A percentile compares a stretch with the other conserved stretches of the same genome.
phyloP scores from a whole-genome alignment of 768 basidiomycete species.

The Suillus bovinus region DNA sequence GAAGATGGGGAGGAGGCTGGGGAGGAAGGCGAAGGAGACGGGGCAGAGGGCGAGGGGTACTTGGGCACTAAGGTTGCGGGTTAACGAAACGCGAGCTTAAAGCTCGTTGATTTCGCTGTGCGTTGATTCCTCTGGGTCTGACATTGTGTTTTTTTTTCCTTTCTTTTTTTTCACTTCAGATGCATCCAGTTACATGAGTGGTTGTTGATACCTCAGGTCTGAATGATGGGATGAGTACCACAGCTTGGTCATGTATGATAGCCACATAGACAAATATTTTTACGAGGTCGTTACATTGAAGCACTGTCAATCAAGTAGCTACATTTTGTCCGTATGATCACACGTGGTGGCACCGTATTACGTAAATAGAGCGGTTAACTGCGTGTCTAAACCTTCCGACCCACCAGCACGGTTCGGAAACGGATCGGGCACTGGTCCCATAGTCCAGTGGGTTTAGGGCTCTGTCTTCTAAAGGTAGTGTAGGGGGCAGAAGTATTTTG shows the following conservation, averaged over 20 bases:
- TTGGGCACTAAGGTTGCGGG: constrained; percentile 26
- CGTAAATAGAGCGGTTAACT: no score
- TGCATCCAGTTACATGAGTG: neutral
- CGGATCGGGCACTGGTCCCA: no score
- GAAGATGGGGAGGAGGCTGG: constrained; percentile 28
- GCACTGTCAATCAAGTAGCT: neutral
- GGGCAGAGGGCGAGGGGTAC: constrained; percentile 34
- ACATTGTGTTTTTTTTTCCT: constrained; percentile 1
- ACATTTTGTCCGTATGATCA: neutral
- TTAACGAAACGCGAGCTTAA: constrained; percentile 6
- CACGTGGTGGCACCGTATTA: no score
- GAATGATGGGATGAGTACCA: neutral
- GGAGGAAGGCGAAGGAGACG: constrained; percentile 22
- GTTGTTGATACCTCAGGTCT: neutral
- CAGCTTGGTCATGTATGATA: neutral
- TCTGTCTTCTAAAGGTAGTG: no score
- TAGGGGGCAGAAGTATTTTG: no score
- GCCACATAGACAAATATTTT: neutral
- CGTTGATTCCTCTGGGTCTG: neutral
- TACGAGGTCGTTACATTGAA: neutral
- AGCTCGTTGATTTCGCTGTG: neutral
- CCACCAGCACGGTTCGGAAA: no score
- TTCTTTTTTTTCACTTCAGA: neutral
- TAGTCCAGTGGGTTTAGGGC: no score
- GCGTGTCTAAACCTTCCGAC: no score